Base-by-base conservation (phyloP, 2,329 filamentous ascomycete genomes). In the Epichloe baconii region DNA sequence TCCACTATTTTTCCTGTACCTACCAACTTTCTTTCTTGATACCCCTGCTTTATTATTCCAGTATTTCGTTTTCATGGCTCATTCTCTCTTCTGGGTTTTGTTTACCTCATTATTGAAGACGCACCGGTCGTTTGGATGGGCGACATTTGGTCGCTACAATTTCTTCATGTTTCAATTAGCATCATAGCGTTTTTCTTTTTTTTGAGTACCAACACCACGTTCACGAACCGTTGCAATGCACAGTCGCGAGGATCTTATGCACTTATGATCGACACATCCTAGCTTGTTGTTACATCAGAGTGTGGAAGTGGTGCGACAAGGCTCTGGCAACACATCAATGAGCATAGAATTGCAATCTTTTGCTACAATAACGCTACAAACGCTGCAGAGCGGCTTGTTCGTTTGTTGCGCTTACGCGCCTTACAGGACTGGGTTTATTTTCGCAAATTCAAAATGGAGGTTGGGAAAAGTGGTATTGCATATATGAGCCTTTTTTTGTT, bases 11-110 rank as follows among this genome's bases (percentile, higher is more conserved):
- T 26, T 41, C 41, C 17, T 5, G 47, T 42, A 23, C 46, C 37
- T 43, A 19, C 44, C 14, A 14, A 6, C 21, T 50, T 45, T 50
- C 15, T 35, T 48, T 48, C 49, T 54, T 54, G 41, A 52, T 55
- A 47, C 43, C 48, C 51, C 49, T 53, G 47, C 14, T 47, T 52
- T 35, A 48, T 50, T 41, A 19, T 53, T 40, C 8, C 36, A 38
- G 35, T 11, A 41, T 26, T 31, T 17, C 31, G 31, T 50, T 23
- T 44, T 43, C 2, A n/a, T 46, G 26, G 35, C 10, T 26, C 3
- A 12, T n/a, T 44, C 44, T 21, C 10, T 34, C 7, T 44, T 48
- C 11, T 14, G 10, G 31, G 34, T 42, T 35, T 31, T 38, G 12
- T 44, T 26, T 15, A 26, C 31, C 8, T 42, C 34, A 26, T 14